These are phyloP conservation scores for Botrytis deweyae DNA, from an alignment of 2,329 filamentous ascomycete genomes.

Conservation along the genomic window DNA sequence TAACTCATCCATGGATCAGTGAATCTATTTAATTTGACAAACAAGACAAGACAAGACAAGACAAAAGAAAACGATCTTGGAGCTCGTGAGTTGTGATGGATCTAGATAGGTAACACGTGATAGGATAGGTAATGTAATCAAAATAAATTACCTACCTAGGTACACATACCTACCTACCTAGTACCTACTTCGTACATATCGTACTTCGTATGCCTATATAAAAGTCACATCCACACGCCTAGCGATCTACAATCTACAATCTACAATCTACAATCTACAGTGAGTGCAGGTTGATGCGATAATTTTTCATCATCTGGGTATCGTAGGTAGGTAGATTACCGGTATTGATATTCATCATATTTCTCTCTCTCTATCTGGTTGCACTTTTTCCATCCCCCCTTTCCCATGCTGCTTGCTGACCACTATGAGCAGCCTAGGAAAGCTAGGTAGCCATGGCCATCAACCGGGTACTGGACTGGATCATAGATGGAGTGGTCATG, in stretches of 20 bases:
- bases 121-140: too few species aligned
- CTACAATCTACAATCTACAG: not conserved
- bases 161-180: too few species aligned
- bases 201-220: too few species aligned
- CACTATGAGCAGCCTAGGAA: not conserved
- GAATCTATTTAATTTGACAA: too few species aligned
- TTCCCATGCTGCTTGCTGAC: not conserved
- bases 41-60: too few species aligned
- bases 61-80: rapidly evolving
- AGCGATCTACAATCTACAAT: not conserved
- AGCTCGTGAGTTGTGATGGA: not conserved
- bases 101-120: too few species aligned
- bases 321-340: not conserved
- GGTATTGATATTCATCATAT: not conserved
- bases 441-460: not conserved
- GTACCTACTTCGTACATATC: too few species aligned
- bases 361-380: not conserved
- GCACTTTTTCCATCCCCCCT: not conserved
- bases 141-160: too few species aligned
- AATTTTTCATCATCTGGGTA: not conserved
- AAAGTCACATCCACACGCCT: not conserved
- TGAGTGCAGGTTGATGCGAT: not conserved
- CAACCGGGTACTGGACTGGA: not conserved
- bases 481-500: not conserved
- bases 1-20: too few species aligned